Conservation (phyloP, 1,139 yeast genomes). For the Lodderomyces orthopsilosis region DNA sequence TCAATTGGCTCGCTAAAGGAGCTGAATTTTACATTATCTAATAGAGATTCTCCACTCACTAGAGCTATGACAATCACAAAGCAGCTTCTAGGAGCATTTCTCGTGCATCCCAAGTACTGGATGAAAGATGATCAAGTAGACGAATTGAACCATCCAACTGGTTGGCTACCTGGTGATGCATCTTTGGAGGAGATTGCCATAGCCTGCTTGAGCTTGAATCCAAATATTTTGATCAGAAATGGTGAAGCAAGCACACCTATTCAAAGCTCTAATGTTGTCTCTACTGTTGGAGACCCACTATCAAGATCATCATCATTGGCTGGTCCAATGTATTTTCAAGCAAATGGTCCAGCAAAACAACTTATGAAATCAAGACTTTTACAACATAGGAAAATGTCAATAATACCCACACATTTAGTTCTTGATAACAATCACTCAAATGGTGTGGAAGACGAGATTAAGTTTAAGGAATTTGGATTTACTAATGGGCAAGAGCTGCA, state of each 20-base stretch:
- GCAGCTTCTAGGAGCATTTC: constrained; percentile 22
- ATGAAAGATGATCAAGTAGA: constrained; percentile 20
- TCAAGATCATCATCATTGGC: constrained; percentile 30
- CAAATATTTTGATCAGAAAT: constrained; percentile 15
- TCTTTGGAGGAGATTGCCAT: constrained; percentile 33
- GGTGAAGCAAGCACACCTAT: background rate
- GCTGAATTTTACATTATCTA: background rate
- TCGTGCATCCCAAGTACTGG: constrained; percentile 50
- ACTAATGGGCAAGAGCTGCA: constrained; percentile 4
- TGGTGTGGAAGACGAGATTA: constrained; percentile 19
- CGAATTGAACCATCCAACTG: constrained; percentile 35
- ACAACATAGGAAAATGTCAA: constrained; percentile 23
- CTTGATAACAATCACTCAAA: background rate
- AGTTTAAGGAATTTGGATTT: constrained; percentile 27
- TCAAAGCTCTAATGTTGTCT: constrained; percentile 4
- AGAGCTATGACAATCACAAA: constrained; percentile 10
- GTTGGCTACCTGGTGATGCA: constrained; percentile 28
- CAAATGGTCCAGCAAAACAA: constrained; percentile 14
- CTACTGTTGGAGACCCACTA: constrained; percentile 8
- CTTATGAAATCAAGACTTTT: constrained; percentile 12
- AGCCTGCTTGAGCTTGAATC: constrained; percentile 33
- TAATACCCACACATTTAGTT: constrained; percentile 27
- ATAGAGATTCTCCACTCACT: constrained; percentile 1
- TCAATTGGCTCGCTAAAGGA: constrained; percentile 7
- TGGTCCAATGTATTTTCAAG: constrained; percentile 24